These are phyloP conservation scores for Claviceps paspali DNA, from an alignment of 2,329 filamentous ascomycete genomes.

Conservation along the genomic window DNA sequence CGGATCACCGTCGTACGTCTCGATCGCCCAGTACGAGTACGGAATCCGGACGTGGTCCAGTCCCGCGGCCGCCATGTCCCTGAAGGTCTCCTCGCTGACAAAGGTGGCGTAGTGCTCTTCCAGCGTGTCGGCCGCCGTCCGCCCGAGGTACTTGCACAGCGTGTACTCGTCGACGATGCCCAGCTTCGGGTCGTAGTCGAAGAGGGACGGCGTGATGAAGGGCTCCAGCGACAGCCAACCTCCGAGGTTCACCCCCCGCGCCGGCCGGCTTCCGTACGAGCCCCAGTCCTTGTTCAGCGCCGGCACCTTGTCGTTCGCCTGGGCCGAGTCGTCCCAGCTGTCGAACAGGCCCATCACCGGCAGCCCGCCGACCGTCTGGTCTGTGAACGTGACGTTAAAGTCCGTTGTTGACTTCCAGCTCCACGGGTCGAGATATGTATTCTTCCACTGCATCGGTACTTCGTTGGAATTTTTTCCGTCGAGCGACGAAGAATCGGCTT, in stretches of 20 bases:
- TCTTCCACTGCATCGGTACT: constrained; percentile 52
- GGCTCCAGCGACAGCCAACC: constrained; percentile 92
- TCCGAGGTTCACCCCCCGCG: constrained; percentile 81
- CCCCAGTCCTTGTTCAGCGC: constrained; percentile 62
- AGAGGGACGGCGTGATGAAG: constrained; percentile 88
- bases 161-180: constrained; percentile 81
- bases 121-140: constrained; percentile 49
- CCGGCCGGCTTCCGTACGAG: constrained; percentile 60
- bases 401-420: constrained; percentile 80
- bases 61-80: constrained; percentile 70
- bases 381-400: constrained; percentile 91
- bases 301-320: constrained; percentile 67
- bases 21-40: constrained; percentile 88
- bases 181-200: constrained; percentile 47
- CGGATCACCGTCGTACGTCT: constrained; percentile 70
- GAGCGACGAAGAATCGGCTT: constrained; percentile 23
- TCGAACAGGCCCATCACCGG: constrained; percentile 79
- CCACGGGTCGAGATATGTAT: constrained; percentile 73
- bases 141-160: constrained; percentile 54
- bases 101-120: constrained; percentile 88
- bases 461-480: constrained; percentile 36
- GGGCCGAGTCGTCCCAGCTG: constrained; percentile 69
- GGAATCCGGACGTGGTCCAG: constrained; percentile 95
- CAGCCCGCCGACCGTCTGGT: constrained; percentile 69
- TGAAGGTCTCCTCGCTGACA: constrained; percentile 70